A percentile compares a stretch with the other conserved stretches of the same genome.
Evolutionary conservation across 192 early-diverging fungal species (phyloP).

Genomic region (Piromyces finnis): DNA sequence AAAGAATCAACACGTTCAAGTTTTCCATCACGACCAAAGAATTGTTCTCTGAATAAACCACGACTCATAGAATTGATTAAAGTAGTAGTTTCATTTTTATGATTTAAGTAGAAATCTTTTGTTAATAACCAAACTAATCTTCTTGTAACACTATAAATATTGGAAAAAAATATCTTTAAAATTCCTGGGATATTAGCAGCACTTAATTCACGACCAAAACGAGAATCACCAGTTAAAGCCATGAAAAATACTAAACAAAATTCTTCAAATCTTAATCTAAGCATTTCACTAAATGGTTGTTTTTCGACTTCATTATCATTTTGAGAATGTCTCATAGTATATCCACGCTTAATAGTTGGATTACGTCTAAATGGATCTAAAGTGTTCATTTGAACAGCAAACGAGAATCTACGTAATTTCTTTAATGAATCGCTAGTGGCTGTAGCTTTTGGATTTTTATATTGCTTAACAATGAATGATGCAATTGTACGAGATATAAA

Average conservation of each 20-base stretch:
- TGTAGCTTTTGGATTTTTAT: background rate
- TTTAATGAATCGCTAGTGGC: background rate
- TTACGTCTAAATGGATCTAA: background rate
- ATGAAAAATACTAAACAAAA: conserved; percentile 6
- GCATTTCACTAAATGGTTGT: background rate
- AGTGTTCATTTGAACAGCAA: background rate
- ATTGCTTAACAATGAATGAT: background rate
- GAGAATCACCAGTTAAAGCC: conserved; percentile 13
- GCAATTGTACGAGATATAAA: background rate
- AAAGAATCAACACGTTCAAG: background rate
- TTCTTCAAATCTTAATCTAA: conserved; percentile 3
- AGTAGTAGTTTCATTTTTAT: background rate
- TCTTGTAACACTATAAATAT: conserved; percentile 1
- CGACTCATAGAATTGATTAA: background rate
- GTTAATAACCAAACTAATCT: background rate
- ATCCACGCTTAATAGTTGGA: background rate
- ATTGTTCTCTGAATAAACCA: background rate
- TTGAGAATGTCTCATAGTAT: background rate
- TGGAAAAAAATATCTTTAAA: background rate
- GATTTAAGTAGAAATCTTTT: background rate
- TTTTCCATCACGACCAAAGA: conserved; percentile 1
- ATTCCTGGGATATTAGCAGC: background rate
- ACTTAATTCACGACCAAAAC: conserved; percentile 15
- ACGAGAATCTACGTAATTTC: background rate
- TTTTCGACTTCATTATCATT: background rate